Conservation (phyloP, 148 eudicot species). For the Bassia scoparia region DNA sequence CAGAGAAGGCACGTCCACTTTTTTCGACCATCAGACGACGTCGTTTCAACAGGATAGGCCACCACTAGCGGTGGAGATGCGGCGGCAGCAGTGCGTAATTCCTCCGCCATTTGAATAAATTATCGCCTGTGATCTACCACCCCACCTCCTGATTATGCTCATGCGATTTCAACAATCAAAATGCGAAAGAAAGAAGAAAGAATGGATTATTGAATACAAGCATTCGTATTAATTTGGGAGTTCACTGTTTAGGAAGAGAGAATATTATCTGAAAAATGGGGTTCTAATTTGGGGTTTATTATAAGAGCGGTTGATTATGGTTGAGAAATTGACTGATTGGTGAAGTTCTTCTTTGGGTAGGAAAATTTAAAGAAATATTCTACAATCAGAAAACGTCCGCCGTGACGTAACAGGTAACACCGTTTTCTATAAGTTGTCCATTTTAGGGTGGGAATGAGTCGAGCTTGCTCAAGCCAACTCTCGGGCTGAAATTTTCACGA, state of each 20-base stretch:
- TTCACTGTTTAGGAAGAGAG: background rate
- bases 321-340: background rate
- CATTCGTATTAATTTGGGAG: no score
- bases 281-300: background rate
- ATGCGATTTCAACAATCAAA: slow-evolving; percentile 15
- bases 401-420: no score
- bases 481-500: no score
- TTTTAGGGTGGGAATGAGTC: no score
- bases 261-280: background rate
- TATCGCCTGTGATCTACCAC: background rate
- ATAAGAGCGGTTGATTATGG: background rate
- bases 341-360: background rate
- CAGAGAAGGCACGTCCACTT: slow-evolving; percentile 53
- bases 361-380: no score
- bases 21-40: slow-evolving; percentile 18
- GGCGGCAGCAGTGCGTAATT: slow-evolving; percentile 35
- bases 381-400: no score
- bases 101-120: slow-evolving; percentile 50
- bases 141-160: slow-evolving; percentile 29
- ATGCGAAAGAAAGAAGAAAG: background rate
- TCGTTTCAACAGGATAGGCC: slow-evolving; percentile 13
- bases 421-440: no score
- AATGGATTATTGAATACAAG: background rate
- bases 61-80: slow-evolving; percentile 22
- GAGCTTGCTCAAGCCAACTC: no score